Conservation (phyloP, 78 protist species). For the Dictyostelium capitatum region DNA sequence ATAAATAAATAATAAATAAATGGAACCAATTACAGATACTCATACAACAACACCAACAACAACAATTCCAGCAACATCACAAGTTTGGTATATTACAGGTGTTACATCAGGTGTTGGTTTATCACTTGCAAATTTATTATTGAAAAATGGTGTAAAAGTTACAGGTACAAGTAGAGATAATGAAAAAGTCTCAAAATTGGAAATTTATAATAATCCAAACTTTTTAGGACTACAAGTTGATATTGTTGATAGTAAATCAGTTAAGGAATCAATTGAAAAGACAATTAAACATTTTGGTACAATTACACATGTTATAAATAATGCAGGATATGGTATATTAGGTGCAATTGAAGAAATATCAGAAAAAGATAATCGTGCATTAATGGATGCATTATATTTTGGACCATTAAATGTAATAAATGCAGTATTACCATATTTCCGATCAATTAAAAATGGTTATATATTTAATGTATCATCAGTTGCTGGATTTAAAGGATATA, state of each 20-base stretch:
- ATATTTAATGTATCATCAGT: not conserved
- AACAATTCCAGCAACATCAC: too few species aligned
- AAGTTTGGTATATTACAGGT: not conserved
- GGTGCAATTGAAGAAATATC: conserved; percentile 17
- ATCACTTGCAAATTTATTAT: not conserved
- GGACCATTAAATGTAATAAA: not conserved
- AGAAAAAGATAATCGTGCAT: not conserved
- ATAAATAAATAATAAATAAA: not conserved
- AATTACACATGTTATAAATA: not conserved
- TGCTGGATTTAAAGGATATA: conserved; percentile 1
- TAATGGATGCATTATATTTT: conserved; percentile 6
- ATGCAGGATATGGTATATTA: not conserved
- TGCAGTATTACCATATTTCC: not conserved
- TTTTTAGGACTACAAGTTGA: conserved; percentile 18
- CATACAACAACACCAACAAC: too few species aligned
- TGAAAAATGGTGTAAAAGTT: not conserved
- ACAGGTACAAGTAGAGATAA: not conserved
- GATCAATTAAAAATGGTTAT: not conserved
- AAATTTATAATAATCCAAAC: not conserved
- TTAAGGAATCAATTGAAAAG: not conserved
- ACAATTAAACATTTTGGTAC: conserved; percentile 9
- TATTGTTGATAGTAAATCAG: not conserved
- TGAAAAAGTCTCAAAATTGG: not conserved
- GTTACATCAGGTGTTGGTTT: conserved; percentile 1
- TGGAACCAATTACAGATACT: too few species aligned